Percentiles rank a stretch among this genome's conserved stretches.
phyloP scores from a whole-genome alignment of 1,139 yeast species.

The Yamadazyma sp. region DNA sequence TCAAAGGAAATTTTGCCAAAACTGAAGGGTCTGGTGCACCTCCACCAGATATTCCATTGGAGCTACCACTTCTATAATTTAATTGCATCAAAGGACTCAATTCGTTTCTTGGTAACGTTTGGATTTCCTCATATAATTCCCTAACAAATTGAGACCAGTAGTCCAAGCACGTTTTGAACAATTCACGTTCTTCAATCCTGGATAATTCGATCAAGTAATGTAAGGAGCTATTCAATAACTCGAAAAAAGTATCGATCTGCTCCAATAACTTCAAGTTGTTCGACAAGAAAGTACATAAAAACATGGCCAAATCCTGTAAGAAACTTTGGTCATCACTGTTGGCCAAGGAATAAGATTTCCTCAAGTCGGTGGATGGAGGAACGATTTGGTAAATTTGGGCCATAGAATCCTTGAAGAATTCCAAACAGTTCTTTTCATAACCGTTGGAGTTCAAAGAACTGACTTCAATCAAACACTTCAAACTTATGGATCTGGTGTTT shows the following conservation, averaged over 20 bases:
- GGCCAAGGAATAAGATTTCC: constrained; percentile 71
- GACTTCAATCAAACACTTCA: constrained; percentile 92
- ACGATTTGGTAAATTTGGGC: constrained; percentile 69
- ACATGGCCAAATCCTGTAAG: constrained; percentile 93
- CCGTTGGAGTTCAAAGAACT: constrained; percentile 63
- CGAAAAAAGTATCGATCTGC: constrained; percentile 54
- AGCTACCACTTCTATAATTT: constrained; percentile 41
- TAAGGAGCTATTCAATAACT: constrained; percentile 69
- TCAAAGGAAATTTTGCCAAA: constrained; percentile 71
- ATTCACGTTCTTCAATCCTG: constrained; percentile 90
- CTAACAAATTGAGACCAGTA: constrained; percentile 88
- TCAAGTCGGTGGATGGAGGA: constrained; percentile 75
- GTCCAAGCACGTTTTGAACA: constrained; percentile 92
- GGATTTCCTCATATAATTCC: constrained; percentile 82
- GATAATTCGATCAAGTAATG: constrained; percentile 82
- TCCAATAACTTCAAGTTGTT: constrained; percentile 79
- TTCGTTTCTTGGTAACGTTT: constrained; percentile 70
- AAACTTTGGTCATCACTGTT: constrained; percentile 87
- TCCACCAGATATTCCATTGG: constrained; percentile 41
- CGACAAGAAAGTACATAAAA: constrained; percentile 77
- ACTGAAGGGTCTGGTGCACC: constrained; percentile 89
- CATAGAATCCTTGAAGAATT: constrained; percentile 73
- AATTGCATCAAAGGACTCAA: constrained; percentile 76
- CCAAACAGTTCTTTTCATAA: constrained; percentile 68
- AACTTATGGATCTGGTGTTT: constrained; percentile 79